Conservation (phyloP, 2,329 filamentous ascomycete species). For the Neofusicoccum kwambonambiense region DNA sequence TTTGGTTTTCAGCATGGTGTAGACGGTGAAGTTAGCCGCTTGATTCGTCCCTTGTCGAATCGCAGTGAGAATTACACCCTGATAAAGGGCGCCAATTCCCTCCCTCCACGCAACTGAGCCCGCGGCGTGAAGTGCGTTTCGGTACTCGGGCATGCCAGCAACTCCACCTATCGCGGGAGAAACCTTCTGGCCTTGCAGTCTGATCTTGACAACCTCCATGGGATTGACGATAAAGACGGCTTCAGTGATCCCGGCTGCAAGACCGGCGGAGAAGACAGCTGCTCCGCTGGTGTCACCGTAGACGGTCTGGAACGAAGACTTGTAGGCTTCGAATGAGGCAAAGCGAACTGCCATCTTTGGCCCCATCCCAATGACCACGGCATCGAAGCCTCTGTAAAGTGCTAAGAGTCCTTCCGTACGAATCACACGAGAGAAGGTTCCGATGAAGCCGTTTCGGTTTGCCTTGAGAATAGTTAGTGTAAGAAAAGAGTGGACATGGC, state of each 20-base stretch:
- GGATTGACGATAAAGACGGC: background rate
- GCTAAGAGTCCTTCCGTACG: background rate
- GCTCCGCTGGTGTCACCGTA: background rate
- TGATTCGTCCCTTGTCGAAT: background rate
- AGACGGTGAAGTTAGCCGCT: constrained; percentile 4
- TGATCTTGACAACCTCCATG: constrained; percentile 8
- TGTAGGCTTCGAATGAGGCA: constrained; percentile 1
- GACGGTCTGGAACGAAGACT: background rate
- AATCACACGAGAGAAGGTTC: background rate
- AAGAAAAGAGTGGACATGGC: too few relatives aligned
- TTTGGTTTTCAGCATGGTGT: background rate
- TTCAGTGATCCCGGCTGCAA: background rate
- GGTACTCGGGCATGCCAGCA: background rate
- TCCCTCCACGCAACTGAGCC: background rate
- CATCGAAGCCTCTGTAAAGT: background rate
- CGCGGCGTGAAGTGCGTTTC: background rate
- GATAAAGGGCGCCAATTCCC: background rate
- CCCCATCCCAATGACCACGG: background rate
- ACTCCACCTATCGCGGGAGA: background rate
- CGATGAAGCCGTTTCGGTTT: background rate
- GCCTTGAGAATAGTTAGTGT: background rate
- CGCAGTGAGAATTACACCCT: background rate
- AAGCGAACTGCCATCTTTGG: constrained; percentile 5
- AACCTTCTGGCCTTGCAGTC: background rate
- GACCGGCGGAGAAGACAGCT: background rate